Evolutionary conservation across 306 rosid species (phyloP).

Genomic region (Lathyrus aphaca): DNA sequence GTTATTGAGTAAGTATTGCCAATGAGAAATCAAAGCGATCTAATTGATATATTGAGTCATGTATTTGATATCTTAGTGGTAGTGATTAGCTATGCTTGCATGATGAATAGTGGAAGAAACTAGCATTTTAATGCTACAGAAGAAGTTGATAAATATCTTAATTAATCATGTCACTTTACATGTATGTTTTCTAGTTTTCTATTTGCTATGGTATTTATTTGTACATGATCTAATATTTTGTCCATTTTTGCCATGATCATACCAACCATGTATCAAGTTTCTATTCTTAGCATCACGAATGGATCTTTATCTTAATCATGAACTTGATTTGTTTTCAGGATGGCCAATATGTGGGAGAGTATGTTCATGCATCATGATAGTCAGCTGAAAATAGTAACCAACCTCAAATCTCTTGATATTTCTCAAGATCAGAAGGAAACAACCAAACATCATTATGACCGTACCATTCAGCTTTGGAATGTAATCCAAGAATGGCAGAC

Average conservation of each 20-base stretch:
- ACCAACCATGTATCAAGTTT: neutral
- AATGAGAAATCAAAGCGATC: neutral
- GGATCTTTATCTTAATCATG: conserved; percentile 16
- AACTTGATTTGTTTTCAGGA: conserved; percentile 51
- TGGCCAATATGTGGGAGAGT: conserved; percentile 77
- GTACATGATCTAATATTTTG: conserved; percentile 7
- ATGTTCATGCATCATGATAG: conserved; percentile 63
- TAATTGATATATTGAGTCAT: neutral
- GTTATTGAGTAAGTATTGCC: conserved; percentile 60
- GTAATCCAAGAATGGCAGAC: conserved; percentile 65
- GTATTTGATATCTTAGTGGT: conserved; percentile 29
- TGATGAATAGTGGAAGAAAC: neutral
- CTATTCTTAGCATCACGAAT: conserved; percentile 1
- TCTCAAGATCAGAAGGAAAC: conserved; percentile 69
- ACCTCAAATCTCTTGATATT: conserved; percentile 65
- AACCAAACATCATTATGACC: conserved; percentile 65
- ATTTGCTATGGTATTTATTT: conserved; percentile 10
- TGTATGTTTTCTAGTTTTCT: conserved; percentile 18
- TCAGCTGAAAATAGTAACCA: conserved; percentile 62
- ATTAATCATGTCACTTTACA: neutral
- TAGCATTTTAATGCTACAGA: neutral
- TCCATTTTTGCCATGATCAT: neutral
- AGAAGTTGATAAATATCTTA: neutral
- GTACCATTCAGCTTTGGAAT: conserved; percentile 65
- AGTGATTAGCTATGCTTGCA: conserved; percentile 22